Base-by-base conservation (phyloP, 108 stramenopile species). In the Pseudonitzschia delicatissima region DNA sequence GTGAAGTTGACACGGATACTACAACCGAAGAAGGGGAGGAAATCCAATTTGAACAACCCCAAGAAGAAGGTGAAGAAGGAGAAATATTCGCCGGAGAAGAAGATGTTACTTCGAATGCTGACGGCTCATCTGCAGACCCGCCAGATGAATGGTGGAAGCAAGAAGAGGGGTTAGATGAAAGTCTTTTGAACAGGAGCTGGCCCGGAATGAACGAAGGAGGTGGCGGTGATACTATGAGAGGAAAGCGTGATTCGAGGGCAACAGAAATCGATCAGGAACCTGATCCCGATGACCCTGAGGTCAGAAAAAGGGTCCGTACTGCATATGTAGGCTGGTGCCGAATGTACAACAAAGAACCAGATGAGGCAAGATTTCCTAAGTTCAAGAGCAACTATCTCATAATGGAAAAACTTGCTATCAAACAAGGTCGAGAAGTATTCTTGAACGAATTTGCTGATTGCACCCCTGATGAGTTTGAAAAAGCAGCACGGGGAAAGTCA, bases 291-390 rank as follows among this genome's bases (percentile, higher is more conserved):
- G 57, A 58, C 15, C 57, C 57, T 36, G 31, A 58, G 34, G 35
- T 37, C 7, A 58, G 57, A 58, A 58, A 37, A 58, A 77, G 87
- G 18, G 83, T 90, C 13, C 83, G 92, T 49, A 74, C 89, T 33
- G 88, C 86, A 2, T 93, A 93, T 50, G 40, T 86, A 72, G 79
- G 86, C 4, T 93, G 92, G 92, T 93, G 92, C 74, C 84, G 84
- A 55, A 80, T 87, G 48, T 88, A 79, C 42, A 84, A 71, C 33
- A 93, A 87, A 66, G 67, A 79, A 57, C 71, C 71, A 26, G 85
- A 88, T 50, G 92, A 93, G 60, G 26, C 65, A 49, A 78, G 92
- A 1, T 93, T 88, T 67, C 77, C 83, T 9, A 78, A 82, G 11
- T 93, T 93, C 64, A 77, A 74, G 23, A 70, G 70, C 47, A 93